A percentile compares a stretch with the other conserved stretches of the same genome.
Conservation (phyloP, 78 protist species). For the Parvularia atlantis region DNA sequence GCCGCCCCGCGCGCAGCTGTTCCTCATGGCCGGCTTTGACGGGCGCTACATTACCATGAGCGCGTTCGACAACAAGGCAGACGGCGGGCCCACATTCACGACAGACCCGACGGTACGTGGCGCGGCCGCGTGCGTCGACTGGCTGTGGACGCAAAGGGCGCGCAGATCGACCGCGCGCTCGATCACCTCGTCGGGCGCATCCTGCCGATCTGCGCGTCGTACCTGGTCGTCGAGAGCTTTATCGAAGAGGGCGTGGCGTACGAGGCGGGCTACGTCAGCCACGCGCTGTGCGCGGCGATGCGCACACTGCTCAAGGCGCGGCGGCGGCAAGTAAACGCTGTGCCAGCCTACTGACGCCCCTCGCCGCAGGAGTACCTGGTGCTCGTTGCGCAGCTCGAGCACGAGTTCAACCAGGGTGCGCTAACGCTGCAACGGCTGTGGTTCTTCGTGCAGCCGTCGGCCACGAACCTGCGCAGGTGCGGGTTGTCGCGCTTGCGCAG, state of each 20-base stretch:
- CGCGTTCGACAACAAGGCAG: not conserved
- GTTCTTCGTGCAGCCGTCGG: constrained; percentile 53
- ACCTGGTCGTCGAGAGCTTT: not conserved
- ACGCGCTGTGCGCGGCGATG: constrained; percentile 52
- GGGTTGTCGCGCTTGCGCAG: too few relatives aligned
- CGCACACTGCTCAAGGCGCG: constrained; percentile 7
- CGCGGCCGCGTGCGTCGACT: not conserved
- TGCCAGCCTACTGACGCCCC: too few relatives aligned
- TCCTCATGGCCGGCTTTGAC: not conserved
- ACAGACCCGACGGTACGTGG: not conserved
- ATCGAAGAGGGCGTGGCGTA: not conserved
- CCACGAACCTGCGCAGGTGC: too few relatives aligned
- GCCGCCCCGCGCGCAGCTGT: too few relatives aligned
- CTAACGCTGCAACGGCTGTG: constrained; percentile 44
- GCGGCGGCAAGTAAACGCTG: not conserved
- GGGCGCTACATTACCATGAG: constrained; percentile 8
- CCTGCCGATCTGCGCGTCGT: not conserved
- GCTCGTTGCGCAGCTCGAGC: constrained; percentile 43
- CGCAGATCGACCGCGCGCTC: constrained; percentile 3
- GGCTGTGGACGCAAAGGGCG: not conserved
- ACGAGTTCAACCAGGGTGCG: constrained; percentile 4
- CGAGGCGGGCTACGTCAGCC: constrained; percentile 39
- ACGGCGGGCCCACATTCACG: not conserved
- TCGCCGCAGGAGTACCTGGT: constrained; percentile 22
- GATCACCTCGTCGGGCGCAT: constrained; percentile 26